Evolutionary conservation across 2,329 filamentous ascomycete genomes (phyloP).

Genomic region (Penicillium janthinellum): DNA sequence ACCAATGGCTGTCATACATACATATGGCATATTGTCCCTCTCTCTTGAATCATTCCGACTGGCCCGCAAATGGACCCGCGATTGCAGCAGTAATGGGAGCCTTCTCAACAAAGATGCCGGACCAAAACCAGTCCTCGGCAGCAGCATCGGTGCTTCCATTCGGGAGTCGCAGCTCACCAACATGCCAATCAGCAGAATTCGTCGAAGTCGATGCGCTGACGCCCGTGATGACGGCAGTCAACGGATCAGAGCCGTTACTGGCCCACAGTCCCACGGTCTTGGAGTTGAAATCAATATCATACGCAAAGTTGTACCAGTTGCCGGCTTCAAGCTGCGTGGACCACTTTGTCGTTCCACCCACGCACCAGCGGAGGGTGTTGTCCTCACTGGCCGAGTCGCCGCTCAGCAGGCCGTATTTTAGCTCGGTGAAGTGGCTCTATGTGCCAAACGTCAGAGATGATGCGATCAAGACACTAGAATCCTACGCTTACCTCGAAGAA

Average conservation of each 20-base stretch:
- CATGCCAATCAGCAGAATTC: constrained; percentile 72
- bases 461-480: not conserved
- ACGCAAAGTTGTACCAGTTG: constrained; percentile 75
- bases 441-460: constrained; percentile 33
- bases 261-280: constrained; percentile 69
- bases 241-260: constrained; percentile 61
- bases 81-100: constrained; percentile 50
- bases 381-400: constrained; percentile 53
- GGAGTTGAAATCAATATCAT: constrained; percentile 69
- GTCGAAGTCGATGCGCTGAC: constrained; percentile 63
- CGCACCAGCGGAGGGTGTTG: constrained; percentile 65
- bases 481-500: constrained; percentile 50
- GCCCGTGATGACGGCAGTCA: constrained; percentile 62
- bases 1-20: not conserved
- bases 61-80: constrained; percentile 30
- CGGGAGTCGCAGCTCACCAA: constrained; percentile 69
- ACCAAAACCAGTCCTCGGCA: constrained; percentile 70
- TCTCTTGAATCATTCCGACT: not conserved
- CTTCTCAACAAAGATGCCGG: constrained; percentile 69
- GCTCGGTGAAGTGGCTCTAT: constrained; percentile 73
- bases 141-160: constrained; percentile 55
- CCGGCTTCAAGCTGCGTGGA: constrained; percentile 61
- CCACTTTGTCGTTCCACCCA: constrained; percentile 64
- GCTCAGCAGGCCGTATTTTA: constrained; percentile 62
- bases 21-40: too few species aligned